Base-by-base conservation (phyloP, 2,329 filamentous ascomycete species). In the Fusarium decemcellulare region DNA sequence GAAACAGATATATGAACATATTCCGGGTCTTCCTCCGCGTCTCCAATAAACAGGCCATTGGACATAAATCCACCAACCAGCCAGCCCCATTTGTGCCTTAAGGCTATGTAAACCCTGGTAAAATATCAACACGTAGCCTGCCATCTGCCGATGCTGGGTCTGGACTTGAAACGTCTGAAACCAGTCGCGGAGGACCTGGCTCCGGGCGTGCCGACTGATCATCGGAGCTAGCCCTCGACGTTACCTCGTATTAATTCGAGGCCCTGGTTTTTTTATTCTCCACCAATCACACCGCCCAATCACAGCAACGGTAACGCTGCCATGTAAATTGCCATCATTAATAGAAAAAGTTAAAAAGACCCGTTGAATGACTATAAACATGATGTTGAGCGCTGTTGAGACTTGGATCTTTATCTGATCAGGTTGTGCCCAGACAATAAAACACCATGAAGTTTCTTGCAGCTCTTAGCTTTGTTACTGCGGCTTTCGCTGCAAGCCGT, bases 401-500 rank as follows among this genome's bases (percentile, higher is more conserved):
- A 7, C 37, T 39, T 39, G 37, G 6, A 36, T 23, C 7, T 34
- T 18, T 18, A 27, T 34, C 37, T 23, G 23, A 23, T 23, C 23
- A 23, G 23, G 37, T 23, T 29, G 12, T 51, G 32, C 3, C 23
- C 18, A 29, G 36, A 10, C 12, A 6, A 37, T 32, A 27, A 37
- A 34, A 14, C 34, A 61, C 4, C 37, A 74, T 74, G 72, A 74
- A 74, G 61, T 43, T 73, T 27, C 48, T 73, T 4, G 23, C 58
- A 4, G 18, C 43, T 7, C 42, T 74, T 9, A 58, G 36, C n/a
- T 59, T 74, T 10, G 42, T 68, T 39, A 52, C 72, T 6, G 55
- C 67, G 10, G 73, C 44, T 14, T 59, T 79, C 6, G 80, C 79
- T 6, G 76, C 72, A 1, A 74, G 76, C 55, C 79, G 80, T 18